Evolutionary conservation across 2,329 filamentous ascomycete genomes (phyloP), one percentile per base, ranked within the genome.

Genomic region (Truncatella angustata): DNA sequence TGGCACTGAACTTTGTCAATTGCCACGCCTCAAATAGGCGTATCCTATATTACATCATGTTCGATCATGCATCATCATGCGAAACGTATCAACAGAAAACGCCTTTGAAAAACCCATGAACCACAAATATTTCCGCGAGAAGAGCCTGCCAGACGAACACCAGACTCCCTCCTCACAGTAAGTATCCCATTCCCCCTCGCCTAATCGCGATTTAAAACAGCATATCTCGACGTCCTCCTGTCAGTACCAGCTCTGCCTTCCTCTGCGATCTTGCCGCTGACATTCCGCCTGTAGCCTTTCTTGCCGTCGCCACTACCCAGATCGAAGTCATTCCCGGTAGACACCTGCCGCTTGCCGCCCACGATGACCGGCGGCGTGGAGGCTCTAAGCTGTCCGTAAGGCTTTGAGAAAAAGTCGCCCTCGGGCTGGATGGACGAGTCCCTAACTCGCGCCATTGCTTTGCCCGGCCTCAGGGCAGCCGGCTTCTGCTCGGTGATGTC

Each of bases 221-320:
- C 61, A 45, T 66, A 67, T 48, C 62, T 50, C 46, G 62, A 61
- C 36, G 61, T 63, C 39, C 55, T 50, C 36, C 42, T 48, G 54
- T 69, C 73, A 3, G 70, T 48, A 54, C 69, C 73, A 3, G 70
- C 82, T 43, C 79, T 72, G 2, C 88, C 88, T 65, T 92, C 88
- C 66, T 91, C 88, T 0, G 79, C 87, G 51, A 85, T 69, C 73
- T 88, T 90, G 1, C 88, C 88, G 63, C 87, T 91, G 2, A 90
- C 86, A 55, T 87, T 84, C 42, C 86, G 72, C 43, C 79, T 72
- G 49, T 72, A 54, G 57, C 52, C 52, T 10, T n/a, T 24, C 5
- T 44, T 44, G 21, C 53, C 52, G 5, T 34, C 52, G n/a, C 50
- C 51, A 7, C 53, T 58, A 26, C 63, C 63, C 2, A 65, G 56